A percentile compares a stretch with the other conserved stretches of the same genome.
Evolutionary conservation across 495 filamentous ascomycete species (phyloP).

Genomic region (Pyronema omphalodes): DNA sequence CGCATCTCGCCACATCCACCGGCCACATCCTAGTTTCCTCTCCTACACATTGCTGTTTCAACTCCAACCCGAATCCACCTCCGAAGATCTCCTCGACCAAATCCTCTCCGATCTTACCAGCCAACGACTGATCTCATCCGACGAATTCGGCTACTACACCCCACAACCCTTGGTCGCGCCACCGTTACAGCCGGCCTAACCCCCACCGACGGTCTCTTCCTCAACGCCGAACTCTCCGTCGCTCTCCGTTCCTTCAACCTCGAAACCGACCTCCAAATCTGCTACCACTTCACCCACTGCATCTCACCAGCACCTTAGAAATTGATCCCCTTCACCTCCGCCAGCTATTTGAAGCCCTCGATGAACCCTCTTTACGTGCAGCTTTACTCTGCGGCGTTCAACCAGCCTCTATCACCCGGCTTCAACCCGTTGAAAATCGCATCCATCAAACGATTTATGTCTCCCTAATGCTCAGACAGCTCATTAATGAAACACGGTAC

Average conservation of each 20-base stretch:
- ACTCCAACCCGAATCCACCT: slow-evolving; percentile 29
- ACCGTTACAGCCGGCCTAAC: slow-evolving; percentile 54
- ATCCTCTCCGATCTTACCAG: background rate
- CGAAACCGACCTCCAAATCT: slow-evolving; percentile 69
- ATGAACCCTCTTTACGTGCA: slow-evolving; percentile 53
- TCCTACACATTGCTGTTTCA: slow-evolving; percentile 47
- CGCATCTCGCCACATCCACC: slow-evolving; percentile 47
- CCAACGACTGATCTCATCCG: slow-evolving; percentile 35
- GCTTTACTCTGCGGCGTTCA: slow-evolving; percentile 51
- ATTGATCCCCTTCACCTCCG: slow-evolving; percentile 62
- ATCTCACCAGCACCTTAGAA: slow-evolving; percentile 30
- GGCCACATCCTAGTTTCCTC: slow-evolving; percentile 52
- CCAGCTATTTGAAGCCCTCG: slow-evolving; percentile 47
- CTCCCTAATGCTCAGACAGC: slow-evolving; percentile 60
- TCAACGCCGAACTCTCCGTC: slow-evolving; percentile 47
- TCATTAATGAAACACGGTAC: slow-evolving; percentile 61
- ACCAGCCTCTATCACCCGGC: slow-evolving; percentile 48
- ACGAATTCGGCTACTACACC: slow-evolving; percentile 35
- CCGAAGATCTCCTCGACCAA: slow-evolving; percentile 35
- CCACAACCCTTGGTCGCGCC: slow-evolving; percentile 51
- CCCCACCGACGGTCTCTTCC: slow-evolving; percentile 60
- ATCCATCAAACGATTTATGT: slow-evolving; percentile 65
- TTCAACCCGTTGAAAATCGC: slow-evolving; percentile 29
- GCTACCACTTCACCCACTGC: slow-evolving; percentile 63
- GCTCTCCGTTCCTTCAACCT: slow-evolving; percentile 61